Evolutionary conservation across 306 rosid genomes (phyloP).

Genomic region (Cucurbita maxima): DNA sequence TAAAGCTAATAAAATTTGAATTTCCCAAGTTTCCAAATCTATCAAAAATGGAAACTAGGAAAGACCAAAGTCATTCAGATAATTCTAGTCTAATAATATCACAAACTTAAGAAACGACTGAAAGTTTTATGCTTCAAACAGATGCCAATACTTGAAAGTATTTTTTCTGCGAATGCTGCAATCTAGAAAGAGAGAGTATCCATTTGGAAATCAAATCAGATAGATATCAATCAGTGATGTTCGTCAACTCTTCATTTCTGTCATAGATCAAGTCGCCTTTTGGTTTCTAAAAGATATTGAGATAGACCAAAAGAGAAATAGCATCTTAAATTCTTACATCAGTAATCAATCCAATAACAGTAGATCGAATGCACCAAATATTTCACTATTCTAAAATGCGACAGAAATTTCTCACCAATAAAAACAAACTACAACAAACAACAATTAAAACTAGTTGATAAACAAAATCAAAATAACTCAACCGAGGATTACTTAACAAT

Average conservation of each 20-base stretch:
- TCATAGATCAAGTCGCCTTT: no score
- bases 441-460: not conserved
- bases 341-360: not conserved
- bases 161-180: not conserved
- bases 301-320: not conserved
- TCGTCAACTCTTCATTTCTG: not conserved
- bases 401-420: not conserved
- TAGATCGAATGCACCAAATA: not conserved
- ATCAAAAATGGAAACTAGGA: not conserved
- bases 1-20: not conserved
- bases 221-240: no score
- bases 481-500: not conserved
- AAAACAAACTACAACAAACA: not conserved
- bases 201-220: not conserved
- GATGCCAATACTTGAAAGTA: not conserved
- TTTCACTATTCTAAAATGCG: not conserved
- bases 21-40: not conserved
- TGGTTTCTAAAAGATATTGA: no score
- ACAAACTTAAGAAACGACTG: not conserved
- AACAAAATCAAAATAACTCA: not conserved
- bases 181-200: not conserved
- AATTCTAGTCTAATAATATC: not conserved
- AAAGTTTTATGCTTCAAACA: not conserved
- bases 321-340: not conserved
- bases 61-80: not conserved